Base-by-base conservation (phyloP, 2,329 filamentous ascomycete genomes). In the Stagonosporopsis cucurbitacearum region DNA sequence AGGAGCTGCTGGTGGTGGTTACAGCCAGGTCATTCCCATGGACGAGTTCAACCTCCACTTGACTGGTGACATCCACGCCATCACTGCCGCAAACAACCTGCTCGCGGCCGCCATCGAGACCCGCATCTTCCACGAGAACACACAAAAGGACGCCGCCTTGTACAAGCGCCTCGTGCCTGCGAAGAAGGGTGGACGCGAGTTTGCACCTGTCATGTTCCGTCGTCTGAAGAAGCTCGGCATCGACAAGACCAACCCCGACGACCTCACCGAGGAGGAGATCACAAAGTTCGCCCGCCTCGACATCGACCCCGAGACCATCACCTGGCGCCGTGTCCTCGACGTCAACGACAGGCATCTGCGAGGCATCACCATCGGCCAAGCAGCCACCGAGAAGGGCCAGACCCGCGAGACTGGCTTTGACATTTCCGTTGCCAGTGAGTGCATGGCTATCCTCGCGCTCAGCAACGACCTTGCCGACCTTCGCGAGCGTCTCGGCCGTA, bases 1-100 rank as follows among this genome's bases (percentile, higher is more conserved):
- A 60, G 95, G 95, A 70, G 95, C 95, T 57, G 95, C 95, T 53
- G 95, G 95, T 70, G 95, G 95, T 76, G 95, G 95, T 35, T 99
- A 98, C 85, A 96, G 92, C 76, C 95, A 99, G 77, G 95, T 99
- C 72, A 98, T 99, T 69, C 95, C 95, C 56, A 99, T 99, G 95
- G 95, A 99, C 69, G 95, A 99, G 77, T 99, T 99, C 82, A 99
- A 99, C 79, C 82, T 99, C 72, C 95, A 99, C 77, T 80, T 99
- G 70, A 99, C 95, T 51, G 95, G 95, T 69, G 95, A 99, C 75
- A 98, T 99, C 54, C 95, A 99, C 76, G 95, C 95, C 63, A 95
- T 99, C 71, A 92, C 92, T 49, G 94, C 94, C 25, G 95, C 95
- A 33, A 99, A 98, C 84, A 99, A 99, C 79, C 83, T 99, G 54